Conservation (phyloP, 306 rosid species). For the Trifolium fragiferum region DNA sequence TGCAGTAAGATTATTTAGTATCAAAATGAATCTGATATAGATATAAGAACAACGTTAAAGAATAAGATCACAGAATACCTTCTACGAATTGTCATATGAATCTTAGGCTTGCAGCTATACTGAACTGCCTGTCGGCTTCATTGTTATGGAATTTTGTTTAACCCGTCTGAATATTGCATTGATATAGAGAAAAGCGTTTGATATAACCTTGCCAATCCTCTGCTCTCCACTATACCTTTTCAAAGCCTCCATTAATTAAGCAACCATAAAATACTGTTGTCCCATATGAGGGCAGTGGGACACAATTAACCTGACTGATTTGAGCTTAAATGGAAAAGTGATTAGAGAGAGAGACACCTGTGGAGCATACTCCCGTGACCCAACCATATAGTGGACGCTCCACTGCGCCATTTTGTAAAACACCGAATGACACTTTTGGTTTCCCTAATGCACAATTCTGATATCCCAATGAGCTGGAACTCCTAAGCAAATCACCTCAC, state of each 20-base stretch:
- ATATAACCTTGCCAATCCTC: slow-evolving; percentile 12
- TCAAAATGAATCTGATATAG: slow-evolving; percentile 10
- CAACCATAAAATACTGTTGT: neutral
- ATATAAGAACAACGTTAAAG: neutral
- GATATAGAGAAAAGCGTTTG: slow-evolving; percentile 1
- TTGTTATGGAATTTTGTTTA: neutral
- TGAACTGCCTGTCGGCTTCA: neutral
- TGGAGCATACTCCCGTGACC: neutral
- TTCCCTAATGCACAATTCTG: neutral
- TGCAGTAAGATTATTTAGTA: neutral
- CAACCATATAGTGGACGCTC: neutral
- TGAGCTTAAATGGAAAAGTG: neutral
- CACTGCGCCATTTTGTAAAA: neutral
- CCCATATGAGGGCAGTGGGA: neutral
- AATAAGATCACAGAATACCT: neutral
- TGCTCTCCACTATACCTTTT: neutral
- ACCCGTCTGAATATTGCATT: neutral
- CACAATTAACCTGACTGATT: slow-evolving; percentile 8
- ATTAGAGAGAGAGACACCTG: neutral
- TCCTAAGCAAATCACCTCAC: neutral
- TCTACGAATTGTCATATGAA: neutral
- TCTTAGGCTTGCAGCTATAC: slow-evolving; percentile 2
- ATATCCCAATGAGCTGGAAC: slow-evolving; percentile 5
- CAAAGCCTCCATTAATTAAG: neutral
- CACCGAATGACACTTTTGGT: neutral